Evolutionary conservation across 2,329 filamentous ascomycete genomes (phyloP).

Genomic region (Podosphaera aphanis): DNA sequence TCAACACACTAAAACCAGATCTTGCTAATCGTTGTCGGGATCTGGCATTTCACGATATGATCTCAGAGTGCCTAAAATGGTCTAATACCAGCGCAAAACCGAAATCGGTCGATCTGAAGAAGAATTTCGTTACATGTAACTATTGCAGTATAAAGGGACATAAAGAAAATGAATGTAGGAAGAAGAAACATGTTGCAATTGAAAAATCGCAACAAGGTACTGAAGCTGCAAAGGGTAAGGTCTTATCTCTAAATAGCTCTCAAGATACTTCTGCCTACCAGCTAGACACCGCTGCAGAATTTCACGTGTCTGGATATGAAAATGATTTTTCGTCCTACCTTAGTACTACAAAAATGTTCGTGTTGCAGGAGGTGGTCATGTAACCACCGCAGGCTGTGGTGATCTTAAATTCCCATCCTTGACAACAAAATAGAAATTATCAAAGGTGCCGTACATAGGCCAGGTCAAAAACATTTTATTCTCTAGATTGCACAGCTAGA

Average conservation of each 20-base stretch:
- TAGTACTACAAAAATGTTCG: background rate
- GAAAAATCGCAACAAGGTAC: background rate
- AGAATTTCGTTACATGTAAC: background rate
- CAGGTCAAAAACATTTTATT: too few species aligned
- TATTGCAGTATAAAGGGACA: background rate
- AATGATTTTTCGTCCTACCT: background rate
- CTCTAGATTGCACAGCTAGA: too few species aligned
- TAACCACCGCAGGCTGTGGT: too few species aligned
- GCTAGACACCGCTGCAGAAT: background rate
- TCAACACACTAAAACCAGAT: background rate
- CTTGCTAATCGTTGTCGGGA: background rate
- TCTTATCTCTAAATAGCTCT: background rate
- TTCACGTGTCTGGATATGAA: background rate
- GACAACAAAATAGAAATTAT: too few species aligned
- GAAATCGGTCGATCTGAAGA: background rate
- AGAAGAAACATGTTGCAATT: background rate
- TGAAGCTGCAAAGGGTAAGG: background rate
- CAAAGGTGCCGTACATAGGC: too few species aligned
- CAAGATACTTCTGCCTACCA: background rate
- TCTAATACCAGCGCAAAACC: background rate
- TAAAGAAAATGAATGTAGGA: background rate
- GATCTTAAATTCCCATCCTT: too few species aligned
- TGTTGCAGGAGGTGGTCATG: background rate
- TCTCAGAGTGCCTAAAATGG: background rate
- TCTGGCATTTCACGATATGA: background rate